Conservation (phyloP, 179 eudicot species). For the Beta lomatogona region DNA sequence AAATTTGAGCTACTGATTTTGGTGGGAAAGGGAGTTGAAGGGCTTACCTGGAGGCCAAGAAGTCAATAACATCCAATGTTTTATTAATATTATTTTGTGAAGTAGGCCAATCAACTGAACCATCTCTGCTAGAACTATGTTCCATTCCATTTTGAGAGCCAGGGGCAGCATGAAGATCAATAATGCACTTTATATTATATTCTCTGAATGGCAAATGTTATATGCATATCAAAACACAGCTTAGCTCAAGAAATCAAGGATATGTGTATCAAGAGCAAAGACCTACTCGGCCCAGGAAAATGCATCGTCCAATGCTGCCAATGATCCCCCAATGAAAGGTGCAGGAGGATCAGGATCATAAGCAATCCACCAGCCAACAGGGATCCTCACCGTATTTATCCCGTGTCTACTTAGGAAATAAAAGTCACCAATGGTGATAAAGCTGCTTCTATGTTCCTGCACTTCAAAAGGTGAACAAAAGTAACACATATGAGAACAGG, state of each 20-base stretch:
- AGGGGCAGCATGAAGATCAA: slow-evolving; percentile 87
- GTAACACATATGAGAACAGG: not conserved
- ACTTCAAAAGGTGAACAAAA: slow-evolving; percentile 27
- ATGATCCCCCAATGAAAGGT: slow-evolving; percentile 69
- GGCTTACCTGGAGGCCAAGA: slow-evolving; percentile 66
- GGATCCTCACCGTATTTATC: slow-evolving; percentile 84
- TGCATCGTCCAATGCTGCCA: slow-evolving; percentile 75
- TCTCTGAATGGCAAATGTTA: slow-evolving; percentile 43
- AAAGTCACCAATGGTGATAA: slow-evolving; percentile 67
- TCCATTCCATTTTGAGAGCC: slow-evolving; percentile 91
- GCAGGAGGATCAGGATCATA: slow-evolving; percentile 74
- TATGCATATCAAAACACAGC: slow-evolving; percentile 10
- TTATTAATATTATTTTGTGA: slow-evolving; percentile 51
- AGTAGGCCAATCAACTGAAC: slow-evolving; percentile 69
- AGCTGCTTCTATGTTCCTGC: slow-evolving; percentile 71
- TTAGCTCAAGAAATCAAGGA: not conserved
- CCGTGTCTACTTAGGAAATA: slow-evolving; percentile 58
- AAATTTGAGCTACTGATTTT: not conserved
- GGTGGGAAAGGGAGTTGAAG: too few relatives aligned
- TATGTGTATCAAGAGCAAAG: slow-evolving; percentile 11
- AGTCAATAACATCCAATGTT: slow-evolving; percentile 62
- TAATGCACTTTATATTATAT: slow-evolving; percentile 69
- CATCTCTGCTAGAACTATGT: slow-evolving; percentile 82
- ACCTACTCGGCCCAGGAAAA: slow-evolving; percentile 85
- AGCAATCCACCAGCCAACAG: slow-evolving; percentile 96